phyloP scores from a whole-genome alignment of 345 rosid genomes.

The Melastoma malabathricum region DNA sequence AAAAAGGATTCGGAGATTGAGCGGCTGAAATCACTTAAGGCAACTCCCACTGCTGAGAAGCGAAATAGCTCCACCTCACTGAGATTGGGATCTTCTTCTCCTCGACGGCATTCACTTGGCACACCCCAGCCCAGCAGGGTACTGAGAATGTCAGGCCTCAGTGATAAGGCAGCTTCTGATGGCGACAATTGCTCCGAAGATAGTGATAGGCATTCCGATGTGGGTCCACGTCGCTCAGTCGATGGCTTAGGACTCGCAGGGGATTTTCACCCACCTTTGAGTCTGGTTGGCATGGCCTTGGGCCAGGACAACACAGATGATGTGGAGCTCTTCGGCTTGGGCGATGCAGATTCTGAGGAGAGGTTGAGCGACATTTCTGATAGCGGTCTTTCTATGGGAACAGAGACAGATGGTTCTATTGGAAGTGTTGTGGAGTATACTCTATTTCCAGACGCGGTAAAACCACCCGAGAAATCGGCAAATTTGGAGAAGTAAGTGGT shows the following conservation, averaged over 20 bases:
- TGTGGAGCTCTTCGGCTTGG: constrained; percentile 60
- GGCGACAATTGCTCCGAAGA: constrained; percentile 44
- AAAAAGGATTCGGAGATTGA: constrained; percentile 82
- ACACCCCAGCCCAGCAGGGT: constrained; percentile 26
- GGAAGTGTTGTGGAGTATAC: constrained; percentile 57
- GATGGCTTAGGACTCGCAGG: constrained; percentile 30
- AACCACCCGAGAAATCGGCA: constrained; percentile 31
- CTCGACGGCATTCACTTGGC: constrained; percentile 47
- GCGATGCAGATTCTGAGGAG: constrained; percentile 62
- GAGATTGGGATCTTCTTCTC: constrained; percentile 49
- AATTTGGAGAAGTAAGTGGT: constrained; percentile 47
- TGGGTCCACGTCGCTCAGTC: constrained; percentile 45
- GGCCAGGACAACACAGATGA: constrained; percentile 39
- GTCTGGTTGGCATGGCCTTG: constrained; percentile 15
- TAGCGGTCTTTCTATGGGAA: constrained; percentile 78
- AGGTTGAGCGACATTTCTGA: constrained; percentile 93
- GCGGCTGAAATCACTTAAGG: constrained; percentile 37
- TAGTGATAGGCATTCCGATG: constrained; percentile 63
- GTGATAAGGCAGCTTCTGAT: constrained; percentile 44
- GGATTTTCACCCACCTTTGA: constrained; percentile 24
- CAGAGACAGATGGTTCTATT: constrained; percentile 78
- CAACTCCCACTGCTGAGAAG: constrained; percentile 28
- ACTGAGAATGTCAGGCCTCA: constrained; percentile 21
- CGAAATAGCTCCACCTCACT: constrained; percentile 29
- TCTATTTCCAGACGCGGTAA: constrained; percentile 55